These are phyloP conservation scores for Rhododendron ovatum DNA, from an alignment of 148 eudicot genomes.

Conservation along the genomic window DNA sequence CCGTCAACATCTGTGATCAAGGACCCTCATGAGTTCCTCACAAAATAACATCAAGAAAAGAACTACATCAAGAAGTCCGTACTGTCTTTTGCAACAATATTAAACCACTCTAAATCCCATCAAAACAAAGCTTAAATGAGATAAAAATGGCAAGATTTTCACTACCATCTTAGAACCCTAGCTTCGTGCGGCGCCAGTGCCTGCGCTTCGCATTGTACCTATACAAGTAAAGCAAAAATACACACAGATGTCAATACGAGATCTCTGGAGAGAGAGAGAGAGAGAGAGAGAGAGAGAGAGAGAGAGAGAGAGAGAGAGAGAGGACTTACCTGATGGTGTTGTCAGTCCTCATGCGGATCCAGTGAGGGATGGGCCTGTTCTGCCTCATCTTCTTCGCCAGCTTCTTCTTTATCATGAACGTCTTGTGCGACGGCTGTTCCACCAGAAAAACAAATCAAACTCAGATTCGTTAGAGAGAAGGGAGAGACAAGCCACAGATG, in stretches of 20 bases:
- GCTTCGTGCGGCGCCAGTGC: slow-evolving; percentile 73
- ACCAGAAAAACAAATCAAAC: not conserved
- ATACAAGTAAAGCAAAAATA: not conserved
- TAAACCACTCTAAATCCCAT: not conserved
- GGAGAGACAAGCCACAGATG: not conserved
- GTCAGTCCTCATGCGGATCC: slow-evolving; percentile 86
- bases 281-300: not conserved
- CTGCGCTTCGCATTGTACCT: slow-evolving; percentile 70
- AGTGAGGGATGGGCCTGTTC: slow-evolving; percentile 83
- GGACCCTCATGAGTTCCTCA: not conserved
- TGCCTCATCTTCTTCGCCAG: slow-evolving; percentile 93
- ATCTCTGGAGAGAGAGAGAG: not conserved
- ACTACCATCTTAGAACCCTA: slow-evolving; percentile 43
- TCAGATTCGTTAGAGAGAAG: not conserved
- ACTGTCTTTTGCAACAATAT: not conserved
- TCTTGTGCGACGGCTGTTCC: slow-evolving; percentile 78
- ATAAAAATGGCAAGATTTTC: not conserved
- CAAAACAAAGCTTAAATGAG: not conserved
- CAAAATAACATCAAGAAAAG: not conserved
- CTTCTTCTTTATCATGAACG: slow-evolving; percentile 83
- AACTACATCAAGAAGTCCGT: not conserved
- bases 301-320: not conserved
- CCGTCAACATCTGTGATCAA: not conserved
- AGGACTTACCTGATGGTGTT: slow-evolving; percentile 59
- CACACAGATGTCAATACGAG: not conserved